Conservation (phyloP, 768 basidiomycete species). For the Lactifluus piperatus region DNA sequence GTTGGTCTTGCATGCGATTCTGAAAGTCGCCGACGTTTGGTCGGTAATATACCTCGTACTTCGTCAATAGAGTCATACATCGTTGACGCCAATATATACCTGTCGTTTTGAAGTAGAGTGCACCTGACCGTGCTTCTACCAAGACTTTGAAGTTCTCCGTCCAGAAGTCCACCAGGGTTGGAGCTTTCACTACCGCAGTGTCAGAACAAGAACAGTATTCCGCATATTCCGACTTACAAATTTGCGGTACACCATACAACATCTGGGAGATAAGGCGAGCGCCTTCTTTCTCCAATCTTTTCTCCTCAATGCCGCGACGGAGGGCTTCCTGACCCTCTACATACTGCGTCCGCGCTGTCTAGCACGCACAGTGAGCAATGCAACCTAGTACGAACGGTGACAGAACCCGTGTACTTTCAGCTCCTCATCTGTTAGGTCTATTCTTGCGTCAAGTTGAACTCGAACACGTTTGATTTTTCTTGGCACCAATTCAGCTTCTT, state of each 20-base stretch:
- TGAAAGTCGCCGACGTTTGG: conserved; percentile 41
- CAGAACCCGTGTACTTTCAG: conserved; percentile 43
- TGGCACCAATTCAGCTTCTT: background rate
- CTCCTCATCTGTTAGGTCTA: conserved; percentile 77
- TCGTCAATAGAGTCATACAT: background rate
- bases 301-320: conserved; percentile 42
- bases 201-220: background rate
- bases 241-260: conserved; percentile 56
- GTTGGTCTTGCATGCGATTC: background rate
- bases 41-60: conserved; percentile 33
- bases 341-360: conserved; percentile 52
- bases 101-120: conserved; percentile 32
- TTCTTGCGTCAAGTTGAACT: conserved; percentile 59
- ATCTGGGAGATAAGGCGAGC: conserved; percentile 49
- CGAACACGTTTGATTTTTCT: conserved; percentile 44
- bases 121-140: conserved; percentile 50
- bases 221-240: conserved; percentile 37
- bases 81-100: conserved; percentile 23
- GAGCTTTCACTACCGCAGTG: conserved; percentile 48
- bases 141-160: conserved; percentile 60
- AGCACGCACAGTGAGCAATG: conserved; percentile 29
- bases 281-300: conserved; percentile 47
- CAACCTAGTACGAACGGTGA: background rate
- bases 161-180: conserved; percentile 68
- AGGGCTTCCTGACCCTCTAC: conserved; percentile 49